Percentiles rank a stretch among this genome's conserved stretches.
These are phyloP conservation scores for Nelumbo lutea DNA, from an alignment of 164 flowering plant species.

Conservation along the genomic window DNA sequence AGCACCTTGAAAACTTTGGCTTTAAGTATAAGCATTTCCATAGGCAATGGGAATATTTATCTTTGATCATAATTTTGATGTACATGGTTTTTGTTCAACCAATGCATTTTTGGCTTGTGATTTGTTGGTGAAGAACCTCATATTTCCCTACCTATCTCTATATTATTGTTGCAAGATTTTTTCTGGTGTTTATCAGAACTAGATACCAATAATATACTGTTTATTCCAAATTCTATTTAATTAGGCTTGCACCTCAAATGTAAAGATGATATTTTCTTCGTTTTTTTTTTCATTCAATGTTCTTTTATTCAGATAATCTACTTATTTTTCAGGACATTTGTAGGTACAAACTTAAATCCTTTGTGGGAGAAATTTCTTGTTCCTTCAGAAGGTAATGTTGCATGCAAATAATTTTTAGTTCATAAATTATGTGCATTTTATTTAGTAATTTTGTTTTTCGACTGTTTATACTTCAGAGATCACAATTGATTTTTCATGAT, in stretches of 20 bases:
- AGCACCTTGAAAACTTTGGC: too few species aligned
- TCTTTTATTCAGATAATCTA: background rate
- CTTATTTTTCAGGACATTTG: slow-evolving; percentile 66
- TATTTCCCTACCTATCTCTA: too few species aligned
- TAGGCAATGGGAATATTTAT: too few species aligned
- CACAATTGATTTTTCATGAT: background rate
- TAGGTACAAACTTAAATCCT: slow-evolving; percentile 89
- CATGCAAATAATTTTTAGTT: background rate
- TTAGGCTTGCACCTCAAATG: background rate
- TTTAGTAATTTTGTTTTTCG: background rate
- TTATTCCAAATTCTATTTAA: background rate
- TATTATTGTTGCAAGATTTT: too few species aligned
- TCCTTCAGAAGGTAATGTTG: slow-evolving; percentile 68
- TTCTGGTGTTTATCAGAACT: too few species aligned
- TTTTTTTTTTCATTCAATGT: background rate
- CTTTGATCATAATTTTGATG: too few species aligned
- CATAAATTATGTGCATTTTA: background rate
- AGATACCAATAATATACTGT: background rate
- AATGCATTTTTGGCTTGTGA: too few species aligned
- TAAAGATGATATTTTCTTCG: background rate
- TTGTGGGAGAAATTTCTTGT: slow-evolving; percentile 76
- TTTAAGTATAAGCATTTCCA: too few species aligned
- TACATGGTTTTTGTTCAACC: too few species aligned
- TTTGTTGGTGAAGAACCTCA: too few species aligned
- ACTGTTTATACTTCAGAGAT: background rate